Evolutionary conservation across 192 early-diverging fungal genomes (phyloP).

Genomic region (Coemansia sp.): DNA sequence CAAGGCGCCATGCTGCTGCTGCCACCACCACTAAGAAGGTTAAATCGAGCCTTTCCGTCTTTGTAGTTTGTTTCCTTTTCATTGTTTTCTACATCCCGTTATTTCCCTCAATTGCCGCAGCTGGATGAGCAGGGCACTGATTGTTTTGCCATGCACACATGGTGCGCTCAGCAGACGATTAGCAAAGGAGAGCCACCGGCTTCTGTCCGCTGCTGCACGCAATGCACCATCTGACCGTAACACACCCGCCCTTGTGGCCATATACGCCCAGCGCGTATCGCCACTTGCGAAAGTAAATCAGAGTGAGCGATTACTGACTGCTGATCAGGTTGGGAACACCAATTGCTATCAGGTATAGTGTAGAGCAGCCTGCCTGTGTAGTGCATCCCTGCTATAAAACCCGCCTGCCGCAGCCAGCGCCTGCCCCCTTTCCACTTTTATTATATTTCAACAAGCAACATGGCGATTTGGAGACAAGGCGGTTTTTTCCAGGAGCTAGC

Average conservation of each 20-base stretch:
- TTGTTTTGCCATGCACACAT: not conserved
- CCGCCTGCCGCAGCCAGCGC: not conserved
- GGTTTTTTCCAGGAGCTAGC: slow-evolving; percentile 55
- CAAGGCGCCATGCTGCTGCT: slow-evolving; percentile 19
- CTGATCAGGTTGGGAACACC: slow-evolving; percentile 2
- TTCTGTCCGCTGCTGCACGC: too few relatives aligned
- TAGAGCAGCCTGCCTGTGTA: not conserved
- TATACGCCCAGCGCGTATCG: not conserved
- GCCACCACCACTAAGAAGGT: slow-evolving; percentile 24
- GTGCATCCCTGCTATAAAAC: not conserved
- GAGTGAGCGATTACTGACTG: not conserved
- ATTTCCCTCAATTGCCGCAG: slow-evolving; percentile 3
- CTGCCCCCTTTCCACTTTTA: not conserved
- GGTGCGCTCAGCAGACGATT: too few relatives aligned
- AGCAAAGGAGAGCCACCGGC: too few relatives aligned
- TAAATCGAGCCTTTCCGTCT: not conserved
- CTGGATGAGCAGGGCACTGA: slow-evolving; percentile 2
- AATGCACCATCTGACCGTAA: too few relatives aligned
- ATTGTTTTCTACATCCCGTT: not conserved
- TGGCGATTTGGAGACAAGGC: slow-evolving; percentile 53
- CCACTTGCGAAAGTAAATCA: not conserved
- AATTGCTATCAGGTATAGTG: slow-evolving; percentile 4
- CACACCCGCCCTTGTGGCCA: too few relatives aligned
- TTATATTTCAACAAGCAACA: not conserved
- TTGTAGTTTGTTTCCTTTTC: slow-evolving; percentile 19